Conservation (phyloP, 2,329 filamentous ascomycete species). For the Colletotrichum caudatum region DNA sequence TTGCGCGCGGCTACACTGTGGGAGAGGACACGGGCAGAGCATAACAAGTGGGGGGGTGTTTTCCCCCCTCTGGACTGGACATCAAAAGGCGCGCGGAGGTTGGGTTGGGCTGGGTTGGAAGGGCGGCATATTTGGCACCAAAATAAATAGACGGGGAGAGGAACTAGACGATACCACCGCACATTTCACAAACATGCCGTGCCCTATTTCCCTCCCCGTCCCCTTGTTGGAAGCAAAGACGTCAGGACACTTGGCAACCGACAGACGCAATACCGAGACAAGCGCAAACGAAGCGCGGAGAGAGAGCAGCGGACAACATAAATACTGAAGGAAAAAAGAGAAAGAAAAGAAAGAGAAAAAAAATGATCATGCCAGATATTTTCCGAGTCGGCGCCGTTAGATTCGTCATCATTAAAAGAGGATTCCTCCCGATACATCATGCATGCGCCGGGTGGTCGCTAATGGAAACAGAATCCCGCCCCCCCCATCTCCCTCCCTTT, state of each 20-base stretch:
- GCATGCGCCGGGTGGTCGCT: slow-evolving; percentile 12
- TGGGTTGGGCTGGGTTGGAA: background rate
- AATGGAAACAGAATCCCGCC: background rate
- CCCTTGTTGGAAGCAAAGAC: background rate
- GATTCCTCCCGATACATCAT: background rate
- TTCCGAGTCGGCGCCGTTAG: slow-evolving; percentile 17
- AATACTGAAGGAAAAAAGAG: background rate
- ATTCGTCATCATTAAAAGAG: slow-evolving; percentile 32
- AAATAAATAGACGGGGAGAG: background rate
- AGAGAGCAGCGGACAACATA: too few species aligned
- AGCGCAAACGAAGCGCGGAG: too few species aligned
- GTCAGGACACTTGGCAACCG: background rate
- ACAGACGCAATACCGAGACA: background rate
- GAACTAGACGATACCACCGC: slow-evolving; percentile 7
- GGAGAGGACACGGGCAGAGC: slow-evolving; percentile 62
- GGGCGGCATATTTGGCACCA: background rate
- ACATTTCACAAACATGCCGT: background rate
- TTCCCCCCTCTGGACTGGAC: too few species aligned
- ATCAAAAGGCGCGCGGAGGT: background rate
- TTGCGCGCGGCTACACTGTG: slow-evolving; percentile 89
- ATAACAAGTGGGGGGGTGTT: background rate
- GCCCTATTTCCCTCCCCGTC: background rate
- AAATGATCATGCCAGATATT: slow-evolving; percentile 26
- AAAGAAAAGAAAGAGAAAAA: background rate
- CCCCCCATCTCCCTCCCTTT: background rate